Percentiles rank a stretch among this genome's conserved stretches.
phyloP scores from a whole-genome alignment of 305 asterid species.

The Fraxinus greggii region DNA sequence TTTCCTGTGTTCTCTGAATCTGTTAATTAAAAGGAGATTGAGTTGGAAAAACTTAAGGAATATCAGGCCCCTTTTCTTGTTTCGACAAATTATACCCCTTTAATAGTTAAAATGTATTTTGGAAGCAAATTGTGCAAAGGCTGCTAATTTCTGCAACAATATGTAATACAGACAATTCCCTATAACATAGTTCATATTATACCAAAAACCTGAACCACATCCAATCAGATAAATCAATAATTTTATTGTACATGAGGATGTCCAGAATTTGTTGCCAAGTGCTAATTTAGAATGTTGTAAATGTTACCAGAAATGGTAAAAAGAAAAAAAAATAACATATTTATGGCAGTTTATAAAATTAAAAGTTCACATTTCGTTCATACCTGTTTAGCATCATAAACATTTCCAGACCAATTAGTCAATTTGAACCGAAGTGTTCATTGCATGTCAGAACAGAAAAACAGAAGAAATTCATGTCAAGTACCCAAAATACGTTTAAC shows the following conservation, averaged over 20 bases:
- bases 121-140: neutral
- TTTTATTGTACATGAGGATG: neutral
- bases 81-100: neutral
- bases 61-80: neutral
- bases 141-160: neutral
- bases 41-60: neutral
- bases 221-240: neutral
- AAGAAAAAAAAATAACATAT: neutral
- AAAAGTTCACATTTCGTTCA: neutral
- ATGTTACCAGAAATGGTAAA: neutral
- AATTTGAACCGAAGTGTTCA: neutral
- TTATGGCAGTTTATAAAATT: neutral
- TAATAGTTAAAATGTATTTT: neutral
- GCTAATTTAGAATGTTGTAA: neutral
- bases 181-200: neutral
- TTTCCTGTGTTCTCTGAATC: neutral
- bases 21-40: neutral
- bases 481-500: neutral
- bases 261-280: neutral
- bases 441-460: neutral
- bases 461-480: neutral
- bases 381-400: neutral
- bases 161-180: neutral
- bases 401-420: neutral
- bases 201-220: neutral